Conservation (phyloP, 805 yeast species). For the Saccharomycopsis schoenii region DNA sequence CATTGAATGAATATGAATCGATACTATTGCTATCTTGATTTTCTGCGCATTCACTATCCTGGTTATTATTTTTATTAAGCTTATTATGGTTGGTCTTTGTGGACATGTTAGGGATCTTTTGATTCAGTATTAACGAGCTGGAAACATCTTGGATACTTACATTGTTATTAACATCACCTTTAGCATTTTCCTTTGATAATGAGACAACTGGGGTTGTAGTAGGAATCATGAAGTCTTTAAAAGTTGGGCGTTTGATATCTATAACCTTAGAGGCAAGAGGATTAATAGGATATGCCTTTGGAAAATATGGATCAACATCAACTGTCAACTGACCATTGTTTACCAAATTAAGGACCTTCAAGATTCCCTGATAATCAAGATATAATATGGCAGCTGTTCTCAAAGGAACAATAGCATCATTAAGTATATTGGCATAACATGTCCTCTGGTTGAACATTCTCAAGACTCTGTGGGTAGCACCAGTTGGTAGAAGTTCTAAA, state of each 20-base stretch:
- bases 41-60: neutral
- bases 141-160: neutral
- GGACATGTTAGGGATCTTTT: neutral
- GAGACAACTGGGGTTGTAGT: constrained; percentile 1
- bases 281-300: neutral
- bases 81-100: neutral
- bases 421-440: constrained; percentile 61
- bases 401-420: constrained; percentile 78
- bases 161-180: neutral
- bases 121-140: neutral
- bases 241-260: constrained; percentile 65
- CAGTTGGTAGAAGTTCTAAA: constrained; percentile 52
- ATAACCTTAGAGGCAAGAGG: neutral
- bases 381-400: constrained; percentile 62
- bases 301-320: neutral
- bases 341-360: constrained; percentile 21
- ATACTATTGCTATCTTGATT: neutral
- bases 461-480: constrained; percentile 52
- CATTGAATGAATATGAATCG: neutral
- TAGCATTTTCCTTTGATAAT: constrained; percentile 6
- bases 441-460: constrained; percentile 54
- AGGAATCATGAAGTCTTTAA: constrained; percentile 28
- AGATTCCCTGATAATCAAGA: constrained; percentile 51
- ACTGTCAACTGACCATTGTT: constrained; percentile 11
- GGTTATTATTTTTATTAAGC: neutral